Percentiles rank a stretch among this genome's conserved stretches.
phyloP scores from a whole-genome alignment of 164 flowering plant species.

The Amborella trichopoda region DNA sequence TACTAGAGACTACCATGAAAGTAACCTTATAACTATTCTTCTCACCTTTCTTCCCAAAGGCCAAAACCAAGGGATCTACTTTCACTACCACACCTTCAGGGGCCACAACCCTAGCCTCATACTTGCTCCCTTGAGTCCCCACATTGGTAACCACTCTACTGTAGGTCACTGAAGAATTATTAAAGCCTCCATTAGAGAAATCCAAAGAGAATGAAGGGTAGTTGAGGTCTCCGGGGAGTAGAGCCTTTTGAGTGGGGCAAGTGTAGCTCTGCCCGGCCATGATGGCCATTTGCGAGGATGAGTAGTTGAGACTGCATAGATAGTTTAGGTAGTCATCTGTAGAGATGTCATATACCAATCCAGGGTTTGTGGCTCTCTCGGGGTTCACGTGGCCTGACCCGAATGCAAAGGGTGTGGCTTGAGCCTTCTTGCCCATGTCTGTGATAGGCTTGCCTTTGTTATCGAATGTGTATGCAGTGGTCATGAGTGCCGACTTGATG shows the following conservation, averaged over 20 bases:
- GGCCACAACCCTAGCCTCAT: slow-evolving; percentile 14
- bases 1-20: slow-evolving; percentile 14
- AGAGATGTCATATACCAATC: slow-evolving; percentile 45
- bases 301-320: slow-evolving; percentile 48
- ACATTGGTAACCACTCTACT: slow-evolving; percentile 58
- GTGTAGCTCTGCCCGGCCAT: slow-evolving; percentile 20
- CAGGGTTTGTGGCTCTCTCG: slow-evolving; percentile 48
- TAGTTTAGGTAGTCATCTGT: slow-evolving; percentile 37
- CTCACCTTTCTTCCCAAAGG: slow-evolving; percentile 23
- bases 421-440: slow-evolving; percentile 16
- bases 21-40: slow-evolving; percentile 39
- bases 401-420: slow-evolving; percentile 41
- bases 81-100: slow-evolving; percentile 33
- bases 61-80: slow-evolving; percentile 27
- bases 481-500: slow-evolving; percentile 80
- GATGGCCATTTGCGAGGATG: slow-evolving; percentile 23
- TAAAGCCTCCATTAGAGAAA: slow-evolving; percentile 11
- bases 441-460: slow-evolving; percentile 21
- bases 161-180: slow-evolving; percentile 11
- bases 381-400: slow-evolving; percentile 82
- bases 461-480: slow-evolving; percentile 46
- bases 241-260: slow-evolving; percentile 17
- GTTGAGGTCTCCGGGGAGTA: slow-evolving; percentile 39
- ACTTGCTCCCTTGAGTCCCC: slow-evolving; percentile 23
- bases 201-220: slow-evolving; percentile 59